phyloP scores from a whole-genome alignment of 768 basidiomycete species.

The Favolaschia claudopus region DNA sequence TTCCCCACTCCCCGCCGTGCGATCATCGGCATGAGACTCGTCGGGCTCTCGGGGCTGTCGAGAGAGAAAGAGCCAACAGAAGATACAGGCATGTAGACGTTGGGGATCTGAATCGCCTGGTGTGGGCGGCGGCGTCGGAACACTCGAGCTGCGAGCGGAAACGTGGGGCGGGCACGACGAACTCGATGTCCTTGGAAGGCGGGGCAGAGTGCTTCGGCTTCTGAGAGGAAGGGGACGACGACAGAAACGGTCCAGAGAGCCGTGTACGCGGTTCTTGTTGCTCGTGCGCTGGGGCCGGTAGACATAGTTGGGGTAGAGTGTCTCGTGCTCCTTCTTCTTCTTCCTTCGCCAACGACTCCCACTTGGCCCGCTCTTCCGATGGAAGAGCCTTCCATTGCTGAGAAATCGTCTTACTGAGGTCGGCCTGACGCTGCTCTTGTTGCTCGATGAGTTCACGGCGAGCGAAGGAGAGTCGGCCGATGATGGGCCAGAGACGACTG shows the following conservation, averaged over 20 bases:
- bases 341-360: constrained; percentile 82
- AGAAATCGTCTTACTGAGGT: constrained; percentile 82
- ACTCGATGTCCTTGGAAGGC: constrained; percentile 34
- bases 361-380: constrained; percentile 69
- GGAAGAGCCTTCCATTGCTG: constrained; percentile 80
- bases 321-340: constrained; percentile 81
- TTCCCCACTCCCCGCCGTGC: not conserved
- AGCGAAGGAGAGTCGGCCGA: too few relatives aligned
- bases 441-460: too few relatives aligned
- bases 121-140: constrained; percentile 72
- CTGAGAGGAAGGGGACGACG: not conserved
- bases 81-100: constrained; percentile 49
- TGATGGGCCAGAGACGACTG: constrained; percentile 5
- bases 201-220: not conserved
- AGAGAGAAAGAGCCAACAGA: constrained; percentile 16
- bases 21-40: not conserved
- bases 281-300: constrained; percentile 72
- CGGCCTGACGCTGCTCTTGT: constrained; percentile 81
- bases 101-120: constrained; percentile 74
- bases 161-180: constrained; percentile 45
- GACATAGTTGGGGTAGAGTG: constrained; percentile 76
- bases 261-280: constrained; percentile 45
- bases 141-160: constrained; percentile 57
- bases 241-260: constrained; percentile 27
- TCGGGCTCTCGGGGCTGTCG: not conserved